Evolutionary conservation across 441 rosid species (phyloP).

Genomic region (Jatropha podagrica): DNA sequence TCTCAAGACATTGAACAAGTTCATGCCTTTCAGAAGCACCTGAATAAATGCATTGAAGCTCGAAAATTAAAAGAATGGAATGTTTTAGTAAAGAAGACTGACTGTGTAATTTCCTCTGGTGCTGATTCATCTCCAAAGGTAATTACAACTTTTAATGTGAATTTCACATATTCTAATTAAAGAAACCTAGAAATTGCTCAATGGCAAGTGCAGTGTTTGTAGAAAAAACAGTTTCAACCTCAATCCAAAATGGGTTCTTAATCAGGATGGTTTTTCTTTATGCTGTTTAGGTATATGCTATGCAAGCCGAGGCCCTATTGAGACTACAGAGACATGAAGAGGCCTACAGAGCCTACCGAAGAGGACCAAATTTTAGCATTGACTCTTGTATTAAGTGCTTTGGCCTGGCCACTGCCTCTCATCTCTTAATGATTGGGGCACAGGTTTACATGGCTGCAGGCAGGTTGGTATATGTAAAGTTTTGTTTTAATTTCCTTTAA

Average conservation of each 20-base stretch:
- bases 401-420: constrained; percentile 45
- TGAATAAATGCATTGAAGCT: constrained; percentile 51
- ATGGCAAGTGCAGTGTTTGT: too few species aligned
- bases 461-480: constrained; percentile 42
- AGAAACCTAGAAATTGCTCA: too few species aligned
- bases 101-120: constrained; percentile 48
- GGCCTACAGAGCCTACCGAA: constrained; percentile 50
- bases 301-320: constrained; percentile 71
- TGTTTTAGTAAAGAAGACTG: constrained; percentile 46
- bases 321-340: constrained; percentile 68
- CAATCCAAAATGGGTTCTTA: too few species aligned
- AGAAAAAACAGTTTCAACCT: too few species aligned
- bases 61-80: constrained; percentile 55
- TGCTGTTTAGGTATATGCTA: constrained; percentile 49
- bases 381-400: constrained; percentile 49
- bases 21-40: constrained; percentile 45
- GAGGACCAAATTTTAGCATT: constrained; percentile 45
- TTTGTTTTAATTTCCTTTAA: not conserved
- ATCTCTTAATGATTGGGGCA: constrained; percentile 53
- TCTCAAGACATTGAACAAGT: constrained; percentile 49
- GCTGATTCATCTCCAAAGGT: constrained; percentile 82
- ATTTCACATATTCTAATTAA: too few species aligned
- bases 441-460: constrained; percentile 61
- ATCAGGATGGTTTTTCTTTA: not conserved
- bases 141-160: constrained; percentile 7